These are phyloP conservation scores for Ceratocystis smalleyi DNA, from an alignment of 2,329 filamentous ascomycete species.

Conservation along the genomic window DNA sequence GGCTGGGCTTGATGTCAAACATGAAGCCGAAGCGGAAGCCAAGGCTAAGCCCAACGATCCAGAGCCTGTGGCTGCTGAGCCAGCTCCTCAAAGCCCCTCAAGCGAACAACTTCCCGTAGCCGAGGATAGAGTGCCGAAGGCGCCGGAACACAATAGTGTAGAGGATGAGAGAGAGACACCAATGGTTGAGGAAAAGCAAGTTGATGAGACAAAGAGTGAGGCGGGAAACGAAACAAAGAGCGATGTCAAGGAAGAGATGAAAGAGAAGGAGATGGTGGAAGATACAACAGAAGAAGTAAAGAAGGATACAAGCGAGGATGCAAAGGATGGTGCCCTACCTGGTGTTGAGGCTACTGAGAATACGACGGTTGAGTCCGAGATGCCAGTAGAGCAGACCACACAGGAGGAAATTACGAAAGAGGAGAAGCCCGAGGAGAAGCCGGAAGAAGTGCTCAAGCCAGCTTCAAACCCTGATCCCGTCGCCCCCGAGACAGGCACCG, in stretches of 20 bases:
- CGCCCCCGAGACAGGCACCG: background rate
- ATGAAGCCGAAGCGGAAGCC: background rate
- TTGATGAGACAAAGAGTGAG: too few relatives aligned
- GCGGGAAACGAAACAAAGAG: too few relatives aligned
- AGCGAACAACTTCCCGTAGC: background rate
- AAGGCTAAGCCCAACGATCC: background rate
- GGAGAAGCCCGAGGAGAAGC: conserved; percentile 14
- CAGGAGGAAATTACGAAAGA: background rate
- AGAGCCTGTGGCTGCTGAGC: background rate
- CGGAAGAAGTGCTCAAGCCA: conserved; percentile 9
- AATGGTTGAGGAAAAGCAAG: background rate
- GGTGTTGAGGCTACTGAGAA: conserved; percentile 19
- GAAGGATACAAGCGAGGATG: background rate
- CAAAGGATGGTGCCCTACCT: conserved; percentile 18
- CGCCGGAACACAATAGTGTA: background rate
- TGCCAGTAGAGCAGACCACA: background rate
- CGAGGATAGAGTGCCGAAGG: background rate
- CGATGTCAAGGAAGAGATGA: background rate
- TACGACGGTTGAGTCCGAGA: background rate
- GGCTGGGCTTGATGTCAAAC: background rate
- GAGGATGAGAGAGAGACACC: background rate
- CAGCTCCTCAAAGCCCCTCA: background rate
- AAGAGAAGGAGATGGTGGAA: background rate
- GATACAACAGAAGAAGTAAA: conserved; percentile 17
- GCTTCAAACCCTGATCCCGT: conserved; percentile 15